Conservation (phyloP, 2,329 filamentous ascomycete genomes). For the Celoporthe dispersa region DNA sequence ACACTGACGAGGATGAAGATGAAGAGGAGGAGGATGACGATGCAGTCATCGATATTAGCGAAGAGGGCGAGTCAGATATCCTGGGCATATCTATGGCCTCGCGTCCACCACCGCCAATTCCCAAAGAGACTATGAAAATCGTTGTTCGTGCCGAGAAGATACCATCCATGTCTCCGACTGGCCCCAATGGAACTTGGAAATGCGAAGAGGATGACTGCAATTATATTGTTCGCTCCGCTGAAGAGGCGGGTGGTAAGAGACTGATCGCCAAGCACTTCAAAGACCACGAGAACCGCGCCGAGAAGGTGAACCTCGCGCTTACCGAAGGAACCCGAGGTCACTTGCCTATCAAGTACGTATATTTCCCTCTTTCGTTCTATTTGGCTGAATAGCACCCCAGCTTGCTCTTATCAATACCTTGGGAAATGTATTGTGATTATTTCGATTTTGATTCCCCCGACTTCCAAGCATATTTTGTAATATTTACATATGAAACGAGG, state of each 20-base stretch:
- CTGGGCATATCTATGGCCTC: conserved; percentile 15
- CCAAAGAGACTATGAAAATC: conserved; percentile 43
- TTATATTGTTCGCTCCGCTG: conserved; percentile 67
- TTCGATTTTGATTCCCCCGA: too few relatives aligned
- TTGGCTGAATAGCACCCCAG: neutral
- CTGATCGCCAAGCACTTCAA: conserved; percentile 65
- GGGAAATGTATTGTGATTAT: neutral
- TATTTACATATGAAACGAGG: too few relatives aligned
- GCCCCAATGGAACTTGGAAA: conserved; percentile 67
- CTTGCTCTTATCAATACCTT: neutral
- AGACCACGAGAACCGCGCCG: conserved; percentile 61
- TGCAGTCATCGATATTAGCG: conserved; percentile 32
- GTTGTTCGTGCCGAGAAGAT: conserved; percentile 55
- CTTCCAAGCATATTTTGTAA: too few relatives aligned
- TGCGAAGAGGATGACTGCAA: conserved; percentile 68
- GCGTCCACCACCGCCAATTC: conserved; percentile 30
- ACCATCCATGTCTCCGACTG: conserved; percentile 54
- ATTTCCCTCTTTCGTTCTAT: conserved; percentile 34
- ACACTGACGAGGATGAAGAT: conserved; percentile 38
- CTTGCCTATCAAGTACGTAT: conserved; percentile 60
- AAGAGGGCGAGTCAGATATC: conserved; percentile 20
- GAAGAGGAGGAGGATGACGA: conserved; percentile 24
- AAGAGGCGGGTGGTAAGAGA: conserved; percentile 56
- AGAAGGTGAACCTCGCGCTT: conserved; percentile 57
- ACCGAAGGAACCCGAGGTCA: conserved; percentile 60